These are phyloP conservation scores for Arabidopsis suecica DNA, from an alignment of 345 rosid genomes.

Conservation along the genomic window DNA sequence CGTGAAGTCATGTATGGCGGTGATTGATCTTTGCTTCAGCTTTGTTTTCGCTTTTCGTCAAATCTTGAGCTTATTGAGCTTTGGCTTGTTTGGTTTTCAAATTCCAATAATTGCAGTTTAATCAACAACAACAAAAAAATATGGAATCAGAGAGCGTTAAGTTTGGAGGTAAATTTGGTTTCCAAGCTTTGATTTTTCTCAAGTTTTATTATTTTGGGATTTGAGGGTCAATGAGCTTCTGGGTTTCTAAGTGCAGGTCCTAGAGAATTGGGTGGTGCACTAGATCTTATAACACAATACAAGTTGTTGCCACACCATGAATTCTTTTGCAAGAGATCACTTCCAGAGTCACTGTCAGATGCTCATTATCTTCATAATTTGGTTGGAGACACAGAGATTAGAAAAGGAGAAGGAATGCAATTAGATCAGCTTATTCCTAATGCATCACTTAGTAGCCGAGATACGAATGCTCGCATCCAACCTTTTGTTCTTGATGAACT, in stretches of 20 bases:
- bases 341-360: constrained; percentile 76
- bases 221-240: constrained; percentile 20
- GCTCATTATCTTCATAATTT: constrained; percentile 77
- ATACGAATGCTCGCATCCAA: constrained; percentile 53
- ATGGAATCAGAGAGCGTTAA: constrained; percentile 44
- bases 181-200: neutral
- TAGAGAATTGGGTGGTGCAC: constrained; percentile 75
- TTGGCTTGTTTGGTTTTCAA: neutral
- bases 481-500: constrained; percentile 79
- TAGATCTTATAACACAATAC: constrained; percentile 76
- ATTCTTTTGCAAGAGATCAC: constrained; percentile 80
- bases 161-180: constrained; percentile 40
- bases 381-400: constrained; percentile 78
- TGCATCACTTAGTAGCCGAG: constrained; percentile 48
- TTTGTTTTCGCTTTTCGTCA: neutral
- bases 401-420: constrained; percentile 91
- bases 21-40: neutral
- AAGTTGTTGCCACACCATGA: constrained; percentile 77
- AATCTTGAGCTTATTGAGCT: neutral
- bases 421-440: constrained; percentile 73
- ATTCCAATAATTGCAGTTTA: constrained; percentile 17
- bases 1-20: neutral
- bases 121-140: neutral
- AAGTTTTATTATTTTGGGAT: neutral
- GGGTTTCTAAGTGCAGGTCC: constrained; percentile 54